These are phyloP conservation scores for Cytospora mali DNA, from an alignment of 2,329 filamentous ascomycete species.

Conservation along the genomic window DNA sequence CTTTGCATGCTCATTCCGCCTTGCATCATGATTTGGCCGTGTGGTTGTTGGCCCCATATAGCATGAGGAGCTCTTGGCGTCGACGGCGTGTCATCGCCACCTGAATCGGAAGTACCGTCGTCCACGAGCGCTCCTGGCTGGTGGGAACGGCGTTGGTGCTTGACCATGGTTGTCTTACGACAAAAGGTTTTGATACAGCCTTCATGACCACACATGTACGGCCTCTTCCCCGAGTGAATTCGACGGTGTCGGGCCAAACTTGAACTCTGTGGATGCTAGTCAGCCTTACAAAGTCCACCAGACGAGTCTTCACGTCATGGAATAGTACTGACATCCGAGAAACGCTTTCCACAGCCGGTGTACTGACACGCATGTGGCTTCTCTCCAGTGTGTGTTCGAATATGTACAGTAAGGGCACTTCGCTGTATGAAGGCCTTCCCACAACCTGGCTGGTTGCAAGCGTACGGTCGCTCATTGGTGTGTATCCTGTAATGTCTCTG, in stretches of 20 bases:
- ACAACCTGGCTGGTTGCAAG: constrained; percentile 61
- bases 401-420: constrained; percentile 71
- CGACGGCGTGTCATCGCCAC: constrained; percentile 59
- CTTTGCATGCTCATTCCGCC: constrained; percentile 15
- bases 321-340: constrained; percentile 63
- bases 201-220: constrained; percentile 63
- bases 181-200: constrained; percentile 71
- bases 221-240: constrained; percentile 69
- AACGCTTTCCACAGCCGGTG: constrained; percentile 66
- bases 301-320: not conserved
- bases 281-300: not conserved
- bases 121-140: constrained; percentile 59
- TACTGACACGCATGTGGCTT: constrained; percentile 72
- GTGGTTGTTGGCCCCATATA: constrained; percentile 11
- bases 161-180: constrained; percentile 72
- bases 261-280: constrained; percentile 54
- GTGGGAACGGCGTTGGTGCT: constrained; percentile 65
- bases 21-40: constrained; percentile 16
- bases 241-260: constrained; percentile 66
- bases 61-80: constrained; percentile 52
- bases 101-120: constrained; percentile 59
- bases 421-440: constrained; percentile 73
- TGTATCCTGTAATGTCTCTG: constrained; percentile 73
- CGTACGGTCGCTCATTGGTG: constrained; percentile 70
- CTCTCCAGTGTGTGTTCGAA: constrained; percentile 71